Percentiles rank a stretch among this genome's conserved stretches.
phyloP scores from a whole-genome alignment of 257 asterid species.

The Perilla frutescens region DNA sequence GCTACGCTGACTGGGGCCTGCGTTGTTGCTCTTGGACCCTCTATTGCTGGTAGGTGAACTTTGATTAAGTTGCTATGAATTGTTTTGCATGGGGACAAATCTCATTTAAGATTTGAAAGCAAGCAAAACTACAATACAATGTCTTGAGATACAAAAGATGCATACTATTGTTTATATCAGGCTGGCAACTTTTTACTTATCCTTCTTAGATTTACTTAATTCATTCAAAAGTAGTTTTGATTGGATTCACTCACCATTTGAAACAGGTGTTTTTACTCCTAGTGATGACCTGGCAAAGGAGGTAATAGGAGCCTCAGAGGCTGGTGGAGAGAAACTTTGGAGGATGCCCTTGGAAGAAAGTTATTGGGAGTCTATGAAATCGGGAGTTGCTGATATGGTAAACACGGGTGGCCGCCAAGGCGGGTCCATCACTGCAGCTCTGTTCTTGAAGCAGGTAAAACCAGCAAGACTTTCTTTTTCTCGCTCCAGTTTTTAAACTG shows the following conservation, averaged over 20 bases:
- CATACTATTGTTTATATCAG: background rate
- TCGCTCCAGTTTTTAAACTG: background rate
- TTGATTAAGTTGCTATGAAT: background rate
- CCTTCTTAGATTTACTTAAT: background rate
- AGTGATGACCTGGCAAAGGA: slow-evolving; percentile 93
- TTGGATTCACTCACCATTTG: slow-evolving; percentile 2
- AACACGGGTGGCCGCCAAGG: slow-evolving; percentile 97
- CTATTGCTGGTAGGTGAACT: slow-evolving; percentile 79
- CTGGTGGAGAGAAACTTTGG: slow-evolving; percentile 91
- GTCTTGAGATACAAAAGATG: background rate
- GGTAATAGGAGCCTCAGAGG: slow-evolving; percentile 83
- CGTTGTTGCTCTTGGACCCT: slow-evolving; percentile 91
- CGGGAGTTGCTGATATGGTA: slow-evolving; percentile 97
- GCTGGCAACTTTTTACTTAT: background rate
- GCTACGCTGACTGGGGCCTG: slow-evolving; percentile 98
- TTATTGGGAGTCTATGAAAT: slow-evolving; percentile 96
- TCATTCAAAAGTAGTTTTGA: background rate
- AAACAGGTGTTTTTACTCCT: slow-evolving; percentile 86
- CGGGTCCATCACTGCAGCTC: slow-evolving; percentile 93
- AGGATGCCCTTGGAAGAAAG: slow-evolving; percentile 97
- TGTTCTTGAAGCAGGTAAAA: slow-evolving; percentile 95
- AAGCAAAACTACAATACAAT: background rate
- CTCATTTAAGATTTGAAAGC: slow-evolving; percentile 20
- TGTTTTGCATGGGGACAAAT: background rate
- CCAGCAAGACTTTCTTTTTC: background rate